A percentile compares a stretch with the other conserved stretches of the same genome.
These are phyloP conservation scores for Salpingoeca rosetta DNA, from an alignment of 78 protist genomes.

Conservation along the genomic window DNA sequence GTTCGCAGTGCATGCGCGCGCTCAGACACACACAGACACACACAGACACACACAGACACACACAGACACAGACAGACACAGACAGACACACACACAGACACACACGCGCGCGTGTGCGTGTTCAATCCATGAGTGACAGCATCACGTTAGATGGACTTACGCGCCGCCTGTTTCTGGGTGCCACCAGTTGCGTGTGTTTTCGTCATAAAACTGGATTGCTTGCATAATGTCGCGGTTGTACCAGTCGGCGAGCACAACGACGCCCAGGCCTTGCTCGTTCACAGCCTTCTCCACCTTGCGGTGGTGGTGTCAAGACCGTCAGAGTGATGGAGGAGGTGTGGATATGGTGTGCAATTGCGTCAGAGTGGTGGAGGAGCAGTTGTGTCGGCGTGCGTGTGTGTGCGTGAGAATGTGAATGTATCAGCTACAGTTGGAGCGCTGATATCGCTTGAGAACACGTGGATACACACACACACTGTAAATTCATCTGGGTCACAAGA, in stretches of 20 bases:
- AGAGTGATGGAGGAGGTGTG: background rate
- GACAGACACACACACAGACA: too few relatives aligned
- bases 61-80: background rate
- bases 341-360: too few relatives aligned
- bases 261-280: conserved; percentile 51
- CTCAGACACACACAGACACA: background rate
- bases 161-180: conserved; percentile 64
- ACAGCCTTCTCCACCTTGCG: conserved; percentile 20
- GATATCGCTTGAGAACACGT: background rate
- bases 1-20: too few relatives aligned
- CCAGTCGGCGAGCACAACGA: conserved; percentile 78
- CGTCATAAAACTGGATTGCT: conserved; percentile 67
- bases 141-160: background rate
- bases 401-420: too few relatives aligned
- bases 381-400: too few relatives aligned
- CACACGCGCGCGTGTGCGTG: background rate
- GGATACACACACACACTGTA: background rate
- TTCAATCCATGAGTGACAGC: too few relatives aligned
- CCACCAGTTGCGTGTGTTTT: conserved; percentile 69
- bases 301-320: background rate
- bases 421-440: too few relatives aligned
- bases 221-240: conserved; percentile 46
- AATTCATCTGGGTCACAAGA: background rate
- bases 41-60: background rate
- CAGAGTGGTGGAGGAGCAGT: too few relatives aligned